A percentile compares a stretch with the other conserved stretches of the same genome.
Evolutionary conservation across 306 rosid genomes (phyloP).

Genomic region (Heteromeles arbutifolia): DNA sequence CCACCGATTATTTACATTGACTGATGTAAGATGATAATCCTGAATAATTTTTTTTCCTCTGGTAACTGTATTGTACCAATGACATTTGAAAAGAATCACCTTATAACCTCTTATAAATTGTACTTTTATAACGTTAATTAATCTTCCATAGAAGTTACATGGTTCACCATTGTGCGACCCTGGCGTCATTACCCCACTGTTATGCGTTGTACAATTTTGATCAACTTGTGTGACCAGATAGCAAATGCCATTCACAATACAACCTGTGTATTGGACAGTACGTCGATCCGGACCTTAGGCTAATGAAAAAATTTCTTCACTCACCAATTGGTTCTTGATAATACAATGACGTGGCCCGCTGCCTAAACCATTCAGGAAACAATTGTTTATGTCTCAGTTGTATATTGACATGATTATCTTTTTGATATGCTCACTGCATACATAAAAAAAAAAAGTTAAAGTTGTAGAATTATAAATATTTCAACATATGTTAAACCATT

Average conservation of each 20-base stretch:
- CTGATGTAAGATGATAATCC: not conserved
- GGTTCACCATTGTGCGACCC: not conserved
- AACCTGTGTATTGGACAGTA: not conserved
- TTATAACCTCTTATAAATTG: not conserved
- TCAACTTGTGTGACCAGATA: not conserved
- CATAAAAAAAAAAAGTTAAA: not conserved
- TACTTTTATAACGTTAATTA: not conserved
- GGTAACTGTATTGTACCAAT: no score
- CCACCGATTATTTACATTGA: not conserved
- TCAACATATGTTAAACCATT: no score
- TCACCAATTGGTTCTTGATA: not conserved
- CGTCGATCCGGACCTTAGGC: not conserved
- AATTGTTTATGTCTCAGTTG: no score
- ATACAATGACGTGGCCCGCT: no score
- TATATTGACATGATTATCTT: no score
- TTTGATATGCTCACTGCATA: not conserved
- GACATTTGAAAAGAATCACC: not conserved
- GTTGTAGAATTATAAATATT: no score
- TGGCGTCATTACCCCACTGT: not conserved
- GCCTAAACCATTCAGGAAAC: no score
- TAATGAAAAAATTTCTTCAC: not conserved
- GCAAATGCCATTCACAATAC: not conserved
- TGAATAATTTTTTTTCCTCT: not conserved
- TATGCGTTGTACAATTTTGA: not conserved
- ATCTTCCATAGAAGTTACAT: not conserved